These are phyloP conservation scores for Verticillium nonalfalfae DNA, from an alignment of 2,329 filamentous ascomycete species.

Conservation along the genomic window DNA sequence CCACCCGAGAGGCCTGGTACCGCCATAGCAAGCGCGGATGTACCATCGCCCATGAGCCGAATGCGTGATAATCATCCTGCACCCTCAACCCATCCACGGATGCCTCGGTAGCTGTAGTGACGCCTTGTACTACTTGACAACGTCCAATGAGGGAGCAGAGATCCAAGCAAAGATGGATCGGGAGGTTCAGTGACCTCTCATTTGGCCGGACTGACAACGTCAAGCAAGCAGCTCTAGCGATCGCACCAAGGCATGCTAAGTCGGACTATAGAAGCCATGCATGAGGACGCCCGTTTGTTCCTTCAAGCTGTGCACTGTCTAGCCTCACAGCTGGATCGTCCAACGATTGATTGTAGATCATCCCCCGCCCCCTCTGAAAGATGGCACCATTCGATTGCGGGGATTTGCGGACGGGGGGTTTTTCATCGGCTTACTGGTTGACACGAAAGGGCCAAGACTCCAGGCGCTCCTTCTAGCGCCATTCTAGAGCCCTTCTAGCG, in stretches of 20 bases:
- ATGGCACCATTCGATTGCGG: background rate
- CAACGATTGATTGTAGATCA: background rate
- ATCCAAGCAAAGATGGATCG: no score
- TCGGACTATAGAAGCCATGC: background rate
- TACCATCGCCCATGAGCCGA: background rate
- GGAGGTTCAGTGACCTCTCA: background rate
- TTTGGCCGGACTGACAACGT: background rate
- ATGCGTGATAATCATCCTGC: no score
- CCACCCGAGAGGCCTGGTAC: background rate
- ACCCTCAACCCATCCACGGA: no score
- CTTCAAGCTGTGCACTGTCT: no score
- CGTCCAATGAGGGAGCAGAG: no score
- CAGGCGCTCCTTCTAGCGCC: background rate
- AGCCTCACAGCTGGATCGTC: background rate
- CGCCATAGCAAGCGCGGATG: background rate
- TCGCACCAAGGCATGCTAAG: background rate
- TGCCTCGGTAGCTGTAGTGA: no score
- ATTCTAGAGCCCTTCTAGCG: constrained; percentile 8
- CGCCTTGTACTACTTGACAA: no score
- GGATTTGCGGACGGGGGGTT: background rate
- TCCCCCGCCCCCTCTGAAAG: background rate
- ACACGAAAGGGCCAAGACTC: background rate
- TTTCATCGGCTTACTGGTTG: background rate
- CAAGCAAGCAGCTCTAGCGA: no score
- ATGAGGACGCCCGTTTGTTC: no score